Evolutionary conservation across 257 asterid genomes (phyloP).

Genomic region (Catharanthus roseus): DNA sequence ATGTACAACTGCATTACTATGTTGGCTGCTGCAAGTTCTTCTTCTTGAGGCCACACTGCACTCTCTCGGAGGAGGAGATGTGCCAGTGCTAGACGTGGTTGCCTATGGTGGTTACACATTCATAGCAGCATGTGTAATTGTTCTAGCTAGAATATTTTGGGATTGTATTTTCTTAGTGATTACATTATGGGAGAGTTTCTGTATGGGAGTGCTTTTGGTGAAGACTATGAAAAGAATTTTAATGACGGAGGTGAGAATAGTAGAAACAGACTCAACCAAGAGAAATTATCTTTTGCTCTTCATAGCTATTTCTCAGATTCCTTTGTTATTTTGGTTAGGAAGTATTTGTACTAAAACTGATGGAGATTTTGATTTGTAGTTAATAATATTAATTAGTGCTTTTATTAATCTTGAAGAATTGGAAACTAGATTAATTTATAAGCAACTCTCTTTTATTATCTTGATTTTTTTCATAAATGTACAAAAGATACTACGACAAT

Average conservation of each 20-base stretch:
- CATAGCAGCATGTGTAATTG: slow-evolving; percentile 12
- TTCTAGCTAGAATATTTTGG: slow-evolving; percentile 13
- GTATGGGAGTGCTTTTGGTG: slow-evolving; percentile 29
- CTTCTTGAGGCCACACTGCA: slow-evolving; percentile 18
- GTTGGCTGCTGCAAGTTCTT: slow-evolving; percentile 25
- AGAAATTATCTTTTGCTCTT: slow-evolving; percentile 22
- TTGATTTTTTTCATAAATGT: no score
- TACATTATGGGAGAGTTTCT: slow-evolving; percentile 20
- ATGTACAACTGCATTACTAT: slow-evolving; percentile 18
- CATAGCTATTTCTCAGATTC: slow-evolving; percentile 22
- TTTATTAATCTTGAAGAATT: no score
- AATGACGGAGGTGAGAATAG: slow-evolving; percentile 15
- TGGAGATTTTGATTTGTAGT: background rate
- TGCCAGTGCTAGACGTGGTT: slow-evolving; percentile 25
- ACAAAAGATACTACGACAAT: no score
- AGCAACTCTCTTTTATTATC: no score
- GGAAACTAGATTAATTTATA: no score
- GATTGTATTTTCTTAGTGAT: slow-evolving; percentile 8
- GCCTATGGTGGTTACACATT: slow-evolving; percentile 25
- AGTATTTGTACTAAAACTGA: background rate
- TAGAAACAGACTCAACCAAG: slow-evolving; percentile 14
- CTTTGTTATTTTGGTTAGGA: slow-evolving; percentile 23
- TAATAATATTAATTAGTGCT: background rate
- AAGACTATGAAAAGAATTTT: slow-evolving; percentile 27
- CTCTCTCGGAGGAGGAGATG: slow-evolving; percentile 22